Percentiles rank a stretch among this genome's conserved stretches.
phyloP scores from a whole-genome alignment of 176 grass and related monocot species.

The Saccharum spontaneum region DNA sequence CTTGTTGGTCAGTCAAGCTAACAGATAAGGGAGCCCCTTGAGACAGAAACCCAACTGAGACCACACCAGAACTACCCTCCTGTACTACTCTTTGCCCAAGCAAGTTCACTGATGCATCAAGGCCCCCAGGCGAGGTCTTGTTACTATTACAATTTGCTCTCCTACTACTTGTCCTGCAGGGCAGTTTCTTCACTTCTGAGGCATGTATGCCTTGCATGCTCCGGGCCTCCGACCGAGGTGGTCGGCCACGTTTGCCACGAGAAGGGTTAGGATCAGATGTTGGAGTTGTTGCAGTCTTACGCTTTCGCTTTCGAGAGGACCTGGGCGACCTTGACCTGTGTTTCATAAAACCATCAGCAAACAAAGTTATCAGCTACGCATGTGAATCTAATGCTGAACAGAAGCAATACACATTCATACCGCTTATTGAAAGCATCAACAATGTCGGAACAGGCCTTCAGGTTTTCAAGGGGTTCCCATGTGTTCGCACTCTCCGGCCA shows the following conservation, averaged over 20 bases:
- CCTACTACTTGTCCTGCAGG: constrained; percentile 46
- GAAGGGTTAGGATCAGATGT: constrained; percentile 33
- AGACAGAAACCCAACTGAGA: constrained; percentile 31
- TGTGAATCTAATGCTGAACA: constrained; percentile 23
- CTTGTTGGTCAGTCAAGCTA: constrained; percentile 44
- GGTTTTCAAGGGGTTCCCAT: constrained; percentile 80
- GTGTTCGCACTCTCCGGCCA: constrained; percentile 87
- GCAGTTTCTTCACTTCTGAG: constrained; percentile 31
- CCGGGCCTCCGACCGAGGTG: constrained; percentile 36
- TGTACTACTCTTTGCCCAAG: constrained; percentile 10
- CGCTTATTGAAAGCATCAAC: constrained; percentile 68
- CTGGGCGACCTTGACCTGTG: constrained; percentile 44
- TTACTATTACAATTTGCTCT: constrained; percentile 40
- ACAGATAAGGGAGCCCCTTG: constrained; percentile 30
- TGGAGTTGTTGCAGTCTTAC: constrained; percentile 33
- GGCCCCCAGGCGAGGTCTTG: constrained; percentile 16
- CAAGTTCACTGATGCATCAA: constrained; percentile 24
- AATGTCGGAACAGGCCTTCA: constrained; percentile 64
- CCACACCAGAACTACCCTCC: constrained; percentile 37
- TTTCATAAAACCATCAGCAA: constrained; percentile 16
- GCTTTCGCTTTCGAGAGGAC: constrained; percentile 53
- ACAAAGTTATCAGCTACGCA: constrained; percentile 7
- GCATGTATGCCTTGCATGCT: constrained; percentile 14
- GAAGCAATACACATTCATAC: constrained; percentile 29
- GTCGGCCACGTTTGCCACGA: constrained; percentile 53